phyloP scores from a whole-genome alignment of 345 rosid genomes.

The Pelargonium nanum region DNA sequence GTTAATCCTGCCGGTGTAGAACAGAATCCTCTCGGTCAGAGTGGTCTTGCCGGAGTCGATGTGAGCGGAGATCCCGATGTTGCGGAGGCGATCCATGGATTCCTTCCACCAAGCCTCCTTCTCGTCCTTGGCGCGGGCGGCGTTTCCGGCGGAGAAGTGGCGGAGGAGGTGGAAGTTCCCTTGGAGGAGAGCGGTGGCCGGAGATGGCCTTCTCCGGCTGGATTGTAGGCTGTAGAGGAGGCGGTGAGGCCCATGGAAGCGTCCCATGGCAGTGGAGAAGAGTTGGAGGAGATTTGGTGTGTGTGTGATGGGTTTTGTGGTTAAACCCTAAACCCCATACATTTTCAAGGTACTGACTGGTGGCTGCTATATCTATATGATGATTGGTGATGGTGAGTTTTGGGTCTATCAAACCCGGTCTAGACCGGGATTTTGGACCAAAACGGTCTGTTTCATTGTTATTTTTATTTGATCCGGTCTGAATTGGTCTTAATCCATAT shows the following conservation, averaged over 20 bases:
- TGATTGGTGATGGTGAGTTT: too few relatives aligned
- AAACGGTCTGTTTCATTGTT: too few relatives aligned
- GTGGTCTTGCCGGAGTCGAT: conserved; percentile 99
- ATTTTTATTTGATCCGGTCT: too few relatives aligned
- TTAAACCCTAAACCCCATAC: conserved; percentile 17
- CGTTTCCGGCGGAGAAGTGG: conserved; percentile 56
- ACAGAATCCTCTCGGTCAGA: conserved; percentile 78
- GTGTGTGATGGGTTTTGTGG: conserved; percentile 10
- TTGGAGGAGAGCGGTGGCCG: conserved; percentile 42
- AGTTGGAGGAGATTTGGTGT: neutral
- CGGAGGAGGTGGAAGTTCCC: conserved; percentile 46
- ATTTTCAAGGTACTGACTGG: too few relatives aligned
- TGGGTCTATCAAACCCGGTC: too few relatives aligned
- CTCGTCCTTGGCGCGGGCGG: conserved; percentile 66
- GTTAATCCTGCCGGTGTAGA: conserved; percentile 89
- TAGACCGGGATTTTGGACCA: too few relatives aligned
- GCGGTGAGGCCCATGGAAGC: conserved; percentile 39
- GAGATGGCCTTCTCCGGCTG: conserved; percentile 27
- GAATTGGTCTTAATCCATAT: too few relatives aligned
- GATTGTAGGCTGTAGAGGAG: conserved; percentile 34
- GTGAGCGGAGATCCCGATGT: conserved; percentile 96
- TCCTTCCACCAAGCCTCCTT: conserved; percentile 98
- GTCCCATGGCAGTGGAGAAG: conserved; percentile 29
- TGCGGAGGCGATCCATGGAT: conserved; percentile 74
- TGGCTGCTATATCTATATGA: too few relatives aligned